These are phyloP conservation scores for Annulohypoxylon truncatum DNA, from an alignment of 2,329 filamentous ascomycete genomes.

Conservation along the genomic window DNA sequence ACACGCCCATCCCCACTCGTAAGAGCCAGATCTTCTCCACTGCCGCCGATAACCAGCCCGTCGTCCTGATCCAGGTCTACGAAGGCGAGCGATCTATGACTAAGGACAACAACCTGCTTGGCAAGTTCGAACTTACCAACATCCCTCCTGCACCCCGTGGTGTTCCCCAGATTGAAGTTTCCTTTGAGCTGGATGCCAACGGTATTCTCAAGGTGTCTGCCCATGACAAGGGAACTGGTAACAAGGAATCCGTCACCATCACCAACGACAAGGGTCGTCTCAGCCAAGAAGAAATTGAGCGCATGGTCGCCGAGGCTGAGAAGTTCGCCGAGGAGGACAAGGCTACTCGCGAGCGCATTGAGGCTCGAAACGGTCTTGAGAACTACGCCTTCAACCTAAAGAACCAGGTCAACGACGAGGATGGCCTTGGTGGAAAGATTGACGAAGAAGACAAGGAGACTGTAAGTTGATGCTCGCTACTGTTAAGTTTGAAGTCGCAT, in stretches of 20 bases:
- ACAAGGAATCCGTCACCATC: conserved; percentile 97
- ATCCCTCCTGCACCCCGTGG: conserved; percentile 96
- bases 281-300: conserved; percentile 95
- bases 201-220: conserved; percentile 97
- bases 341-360: conserved; percentile 95
- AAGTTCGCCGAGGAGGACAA: conserved; percentile 99
- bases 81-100: conserved; percentile 95
- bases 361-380: conserved; percentile 95
- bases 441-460: conserved; percentile 98
- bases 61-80: conserved; percentile 93
- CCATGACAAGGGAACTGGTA: conserved; percentile 97
- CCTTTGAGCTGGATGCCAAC: conserved; percentile 97
- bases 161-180: conserved; percentile 97
- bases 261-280: conserved; percentile 99
- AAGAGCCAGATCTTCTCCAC: conserved; percentile 99
- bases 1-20: conserved; percentile 93
- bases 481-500: neutral
- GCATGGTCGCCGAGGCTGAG: conserved; percentile 98
- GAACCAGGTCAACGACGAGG: conserved; percentile 98
- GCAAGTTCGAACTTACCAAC: conserved; percentile 97
- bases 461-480: conserved; percentile 61
- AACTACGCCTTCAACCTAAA: conserved; percentile 99
- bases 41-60: conserved; percentile 94
- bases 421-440: conserved; percentile 98
- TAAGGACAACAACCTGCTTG: conserved; percentile 96